These are phyloP conservation scores for Penicillium sp. DNA, from an alignment of 2,329 filamentous ascomycete species.

Conservation along the genomic window DNA sequence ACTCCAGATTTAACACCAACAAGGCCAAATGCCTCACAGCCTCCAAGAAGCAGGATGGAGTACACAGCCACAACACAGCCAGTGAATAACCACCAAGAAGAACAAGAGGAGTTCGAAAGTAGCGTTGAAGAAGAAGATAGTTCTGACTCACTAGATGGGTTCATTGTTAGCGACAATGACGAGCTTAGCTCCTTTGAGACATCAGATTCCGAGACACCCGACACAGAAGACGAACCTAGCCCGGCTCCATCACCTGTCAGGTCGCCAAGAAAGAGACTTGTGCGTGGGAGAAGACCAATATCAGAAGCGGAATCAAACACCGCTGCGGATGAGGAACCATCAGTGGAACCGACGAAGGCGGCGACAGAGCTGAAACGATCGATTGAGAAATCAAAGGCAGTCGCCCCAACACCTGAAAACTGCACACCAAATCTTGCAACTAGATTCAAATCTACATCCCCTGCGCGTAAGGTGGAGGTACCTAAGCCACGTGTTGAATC, in stretches of 20 bases:
- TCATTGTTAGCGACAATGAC: conserved; percentile 44
- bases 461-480: not conserved
- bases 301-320: conserved; percentile 18
- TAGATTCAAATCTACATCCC: not conserved
- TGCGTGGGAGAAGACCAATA: conserved; percentile 37
- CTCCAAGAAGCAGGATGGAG: conserved; percentile 12
- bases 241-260: conserved; percentile 19
- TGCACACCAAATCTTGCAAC: too few relatives aligned
- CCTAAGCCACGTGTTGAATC: not conserved
- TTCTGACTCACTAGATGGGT: conserved; percentile 42
- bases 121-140: conserved; percentile 36
- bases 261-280: conserved; percentile 32
- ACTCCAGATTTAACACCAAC: conserved; percentile 20
- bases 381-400: not conserved
- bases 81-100: conserved; percentile 20
- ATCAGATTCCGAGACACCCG: conserved; percentile 32
- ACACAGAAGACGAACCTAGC: conserved; percentile 27
- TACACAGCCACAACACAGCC: conserved; percentile 17
- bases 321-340: not conserved
- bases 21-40: conserved; percentile 17
- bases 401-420: not conserved
- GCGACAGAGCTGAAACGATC: not conserved
- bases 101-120: conserved; percentile 28
- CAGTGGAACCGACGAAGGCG: not conserved
- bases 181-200: conserved; percentile 38